phyloP scores from a whole-genome alignment of 345 rosid species.

The Salix udensis region DNA sequence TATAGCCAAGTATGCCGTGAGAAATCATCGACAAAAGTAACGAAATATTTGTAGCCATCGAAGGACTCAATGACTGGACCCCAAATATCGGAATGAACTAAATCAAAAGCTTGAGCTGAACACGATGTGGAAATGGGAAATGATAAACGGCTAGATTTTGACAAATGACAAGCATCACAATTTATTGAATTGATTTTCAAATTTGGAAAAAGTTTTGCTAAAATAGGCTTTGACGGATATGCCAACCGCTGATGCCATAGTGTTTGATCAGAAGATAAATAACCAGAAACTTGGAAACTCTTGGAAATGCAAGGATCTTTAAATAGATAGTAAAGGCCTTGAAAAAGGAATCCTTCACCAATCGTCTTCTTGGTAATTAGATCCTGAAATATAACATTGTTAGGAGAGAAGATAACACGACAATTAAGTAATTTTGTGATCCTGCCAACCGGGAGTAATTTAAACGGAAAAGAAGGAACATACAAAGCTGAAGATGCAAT shows the following conservation, averaged over 20 bases:
- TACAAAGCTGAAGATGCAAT: background rate
- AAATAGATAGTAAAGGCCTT: background rate
- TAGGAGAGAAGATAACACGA: background rate
- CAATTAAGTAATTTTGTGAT: background rate
- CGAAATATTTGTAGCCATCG: background rate
- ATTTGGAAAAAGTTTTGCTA: no score
- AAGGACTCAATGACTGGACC: background rate
- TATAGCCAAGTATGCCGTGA: background rate
- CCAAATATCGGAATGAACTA: background rate
- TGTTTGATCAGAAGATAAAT: rapidly evolving
- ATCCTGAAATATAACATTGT: background rate
- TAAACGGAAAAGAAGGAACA: background rate
- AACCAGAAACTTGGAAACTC: background rate
- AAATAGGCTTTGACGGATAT: background rate
- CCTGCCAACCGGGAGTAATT: background rate
- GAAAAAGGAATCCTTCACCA: background rate
- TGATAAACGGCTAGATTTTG: background rate
- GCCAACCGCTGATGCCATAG: background rate
- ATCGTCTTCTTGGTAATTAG: background rate
- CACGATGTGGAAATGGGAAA: background rate
- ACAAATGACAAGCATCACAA: background rate
- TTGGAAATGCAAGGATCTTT: background rate
- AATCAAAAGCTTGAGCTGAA: background rate
- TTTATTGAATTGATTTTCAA: background rate
- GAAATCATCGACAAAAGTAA: background rate